These are phyloP conservation scores for Malassezia arunalokei DNA, from an alignment of 1,284 basidiomycete species.

Conservation along the genomic window DNA sequence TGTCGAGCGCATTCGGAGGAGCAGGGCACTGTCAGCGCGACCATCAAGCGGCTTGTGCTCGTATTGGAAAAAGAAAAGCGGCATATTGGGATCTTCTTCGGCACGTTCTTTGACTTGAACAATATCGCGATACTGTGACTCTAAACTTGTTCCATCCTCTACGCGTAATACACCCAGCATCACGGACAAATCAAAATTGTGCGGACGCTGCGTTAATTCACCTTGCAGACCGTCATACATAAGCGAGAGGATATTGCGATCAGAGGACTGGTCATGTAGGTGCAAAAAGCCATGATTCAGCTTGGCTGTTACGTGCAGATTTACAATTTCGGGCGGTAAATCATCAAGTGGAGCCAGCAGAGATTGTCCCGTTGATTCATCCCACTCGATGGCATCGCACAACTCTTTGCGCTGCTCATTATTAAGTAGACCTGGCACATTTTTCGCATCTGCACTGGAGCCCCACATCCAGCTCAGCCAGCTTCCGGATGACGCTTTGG, in stretches of 20 bases:
- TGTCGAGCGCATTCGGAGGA: slow-evolving; percentile 84
- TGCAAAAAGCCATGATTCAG: slow-evolving; percentile 38
- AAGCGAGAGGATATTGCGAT: slow-evolving; percentile 66
- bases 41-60: slow-evolving; percentile 88
- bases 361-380: slow-evolving; percentile 47
- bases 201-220: slow-evolving; percentile 69
- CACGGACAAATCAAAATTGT: slow-evolving; percentile 70
- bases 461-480: slow-evolving; percentile 46
- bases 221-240: slow-evolving; percentile 82
- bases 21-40: slow-evolving; percentile 79
- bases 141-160: slow-evolving; percentile 74
- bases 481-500: slow-evolving; percentile 33
- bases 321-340: slow-evolving; percentile 68
- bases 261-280: slow-evolving; percentile 29
- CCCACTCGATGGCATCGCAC: slow-evolving; percentile 86
- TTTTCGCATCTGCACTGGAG: slow-evolving; percentile 16
- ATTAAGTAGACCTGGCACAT: slow-evolving; percentile 55
- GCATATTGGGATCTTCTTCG: slow-evolving; percentile 39
- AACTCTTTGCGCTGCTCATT: slow-evolving; percentile 86
- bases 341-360: slow-evolving; percentile 27
- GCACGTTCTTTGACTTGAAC: slow-evolving; percentile 65
- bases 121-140: slow-evolving; percentile 78
- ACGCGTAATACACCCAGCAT: slow-evolving; percentile 80
- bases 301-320: slow-evolving; percentile 59
- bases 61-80: slow-evolving; percentile 85